Base-by-base conservation (phyloP, 331 rosid species). In the Cydonia oblonga region DNA sequence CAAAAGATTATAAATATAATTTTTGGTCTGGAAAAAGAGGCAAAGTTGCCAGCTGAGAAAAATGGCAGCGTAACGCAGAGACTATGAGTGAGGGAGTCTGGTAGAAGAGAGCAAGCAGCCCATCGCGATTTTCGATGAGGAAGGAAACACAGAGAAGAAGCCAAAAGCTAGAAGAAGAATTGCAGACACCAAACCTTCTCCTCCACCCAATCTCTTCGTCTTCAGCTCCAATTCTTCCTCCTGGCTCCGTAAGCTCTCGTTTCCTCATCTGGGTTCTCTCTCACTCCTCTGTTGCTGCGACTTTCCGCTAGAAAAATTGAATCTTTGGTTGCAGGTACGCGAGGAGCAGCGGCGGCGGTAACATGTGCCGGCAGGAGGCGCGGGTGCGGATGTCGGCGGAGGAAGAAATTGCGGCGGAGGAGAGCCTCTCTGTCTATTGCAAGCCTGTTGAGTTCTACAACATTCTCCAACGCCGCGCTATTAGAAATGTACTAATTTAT, bases 391-490 rank as follows among this genome's bases (percentile, higher is more conserved):
- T 92, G 80, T 84, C 98, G 76, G 75, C 42, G 2, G 91, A 84
- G 76, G 96, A 92, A 75, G 91, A 76, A 79, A 38, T 58, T 40
- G 92, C 74, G 64, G 91, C 92, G 13, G 89, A 84, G 75, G 85
- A 83, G 72, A 90, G 87, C 81, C 76, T 92, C 25, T 63, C 90
- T 25, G 18, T 73, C 67, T 90, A 84, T 78, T 90, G 96, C 91
- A 71, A 82, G 83, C 96, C 96, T 33, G 83, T 88, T 16, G 96
- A 88, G 74, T 70, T 90, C 51, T 92, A 92, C 88, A 90, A 92
- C 87, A 67, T 71, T 62, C 79, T 92, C 73, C 86, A 57, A 51
- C 83, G 80, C 26, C 96, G 91, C 5, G 85, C 86, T 32, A 68
- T 51, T 14, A 33, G 79, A 77, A 72, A 78, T 19, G 96, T 92